phyloP scores from a whole-genome alignment of 2,329 filamentous ascomycete genomes.

The Fusarium duplospermum region DNA sequence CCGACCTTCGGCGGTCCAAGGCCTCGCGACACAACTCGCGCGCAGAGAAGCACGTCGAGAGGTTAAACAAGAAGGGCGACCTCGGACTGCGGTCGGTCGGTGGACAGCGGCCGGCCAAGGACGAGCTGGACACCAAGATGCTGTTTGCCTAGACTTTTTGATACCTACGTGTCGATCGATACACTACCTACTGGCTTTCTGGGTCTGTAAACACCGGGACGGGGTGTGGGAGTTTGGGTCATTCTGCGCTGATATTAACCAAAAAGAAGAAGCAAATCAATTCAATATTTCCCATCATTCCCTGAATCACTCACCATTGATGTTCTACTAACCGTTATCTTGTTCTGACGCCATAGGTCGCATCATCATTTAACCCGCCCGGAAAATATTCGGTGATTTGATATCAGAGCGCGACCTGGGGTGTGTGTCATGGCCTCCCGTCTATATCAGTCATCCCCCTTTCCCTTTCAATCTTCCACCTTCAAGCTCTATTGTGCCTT shows the following conservation, averaged over 20 bases:
- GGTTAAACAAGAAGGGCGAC: conserved; percentile 78
- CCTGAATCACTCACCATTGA: neutral
- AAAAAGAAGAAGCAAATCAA: conserved; percentile 30
- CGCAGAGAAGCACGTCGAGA: conserved; percentile 78
- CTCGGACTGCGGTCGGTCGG: conserved; percentile 79
- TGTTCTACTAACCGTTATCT: neutral
- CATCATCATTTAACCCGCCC: conserved; percentile 41
- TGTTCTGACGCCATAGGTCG: conserved; percentile 29
- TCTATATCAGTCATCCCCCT: conserved; percentile 28
- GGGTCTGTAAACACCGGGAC: conserved; percentile 38
- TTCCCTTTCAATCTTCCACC: conserved; percentile 14
- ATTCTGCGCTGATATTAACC: conserved; percentile 39
- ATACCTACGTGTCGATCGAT: conserved; percentile 41
- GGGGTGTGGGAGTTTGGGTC: conserved; percentile 43
- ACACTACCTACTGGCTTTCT: conserved; percentile 40
- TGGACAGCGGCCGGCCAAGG: conserved; percentile 69
- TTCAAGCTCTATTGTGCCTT: conserved; percentile 25
- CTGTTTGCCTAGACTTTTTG: conserved; percentile 73
- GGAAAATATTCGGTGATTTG: conserved; percentile 42
- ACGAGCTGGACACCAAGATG: conserved; percentile 80
- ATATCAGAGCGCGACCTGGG: conserved; percentile 30
- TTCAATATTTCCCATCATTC: conserved; percentile 17
- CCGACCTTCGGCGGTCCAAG: conserved; percentile 81
- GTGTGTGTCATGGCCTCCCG: conserved; percentile 12
- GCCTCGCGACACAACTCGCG: conserved; percentile 82